Evolutionary conservation across 192 early-diverging fungal genomes (phyloP).

Genomic region (Helicostylum pulchrum): DNA sequence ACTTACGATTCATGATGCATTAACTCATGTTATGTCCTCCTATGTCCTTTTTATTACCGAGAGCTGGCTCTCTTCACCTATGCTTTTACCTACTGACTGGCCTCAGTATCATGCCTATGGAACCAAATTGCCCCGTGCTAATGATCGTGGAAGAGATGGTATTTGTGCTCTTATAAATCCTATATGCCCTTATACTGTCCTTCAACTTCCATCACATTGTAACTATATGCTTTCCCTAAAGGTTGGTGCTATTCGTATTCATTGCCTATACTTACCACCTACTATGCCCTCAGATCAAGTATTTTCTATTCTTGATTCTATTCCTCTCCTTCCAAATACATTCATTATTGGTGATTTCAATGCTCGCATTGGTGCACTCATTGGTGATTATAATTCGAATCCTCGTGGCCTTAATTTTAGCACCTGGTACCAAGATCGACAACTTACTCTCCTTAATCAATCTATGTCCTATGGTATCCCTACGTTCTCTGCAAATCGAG

Average conservation of each 20-base stretch:
- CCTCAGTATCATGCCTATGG: background rate
- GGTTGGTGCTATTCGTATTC: background rate
- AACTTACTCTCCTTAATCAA: no score
- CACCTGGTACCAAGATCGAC: no score
- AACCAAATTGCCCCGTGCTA: no score
- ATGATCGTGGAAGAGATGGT: background rate
- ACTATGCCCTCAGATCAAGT: background rate
- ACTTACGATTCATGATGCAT: no score
- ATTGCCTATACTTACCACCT: conserved; percentile 6
- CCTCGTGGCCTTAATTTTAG: background rate
- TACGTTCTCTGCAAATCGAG: no score
- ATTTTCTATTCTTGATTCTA: background rate
- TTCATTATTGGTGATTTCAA: conserved; percentile 23
- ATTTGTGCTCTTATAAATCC: background rate
- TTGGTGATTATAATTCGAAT: conserved; percentile 7
- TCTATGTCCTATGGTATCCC: no score
- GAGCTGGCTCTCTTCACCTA: background rate
- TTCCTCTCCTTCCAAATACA: conserved; percentile 11
- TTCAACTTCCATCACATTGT: background rate
- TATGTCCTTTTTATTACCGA: background rate
- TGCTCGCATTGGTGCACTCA: background rate
- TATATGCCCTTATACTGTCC: background rate
- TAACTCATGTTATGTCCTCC: no score
- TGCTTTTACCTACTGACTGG: background rate
- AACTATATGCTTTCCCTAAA: background rate